Percentiles rank a stretch among this genome's conserved stretches.
Conservation (phyloP, 225 moss, liverwort and hornwort species). For the Polytrichum commune region DNA sequence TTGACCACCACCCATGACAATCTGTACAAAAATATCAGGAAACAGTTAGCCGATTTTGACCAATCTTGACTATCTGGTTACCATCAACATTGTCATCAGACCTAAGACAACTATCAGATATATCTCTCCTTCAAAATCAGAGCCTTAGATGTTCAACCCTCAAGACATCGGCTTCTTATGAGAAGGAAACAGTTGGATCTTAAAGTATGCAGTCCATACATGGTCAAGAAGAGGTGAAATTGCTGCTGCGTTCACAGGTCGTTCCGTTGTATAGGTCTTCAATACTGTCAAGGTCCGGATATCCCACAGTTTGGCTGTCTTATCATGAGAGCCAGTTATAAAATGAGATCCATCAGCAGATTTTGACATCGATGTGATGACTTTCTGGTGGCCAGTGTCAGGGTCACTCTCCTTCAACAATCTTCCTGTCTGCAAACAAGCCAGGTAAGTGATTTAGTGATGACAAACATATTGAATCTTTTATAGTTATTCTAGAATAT, state of each 20-base stretch:
- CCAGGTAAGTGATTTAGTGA: not conserved
- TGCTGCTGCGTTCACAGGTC: constrained; percentile 91
- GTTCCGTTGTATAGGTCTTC: constrained; percentile 81
- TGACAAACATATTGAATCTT: not conserved
- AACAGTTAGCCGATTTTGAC: not conserved
- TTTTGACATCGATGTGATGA: constrained; percentile 65
- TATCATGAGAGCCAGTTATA: constrained; percentile 88
- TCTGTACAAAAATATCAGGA: constrained; percentile 26
- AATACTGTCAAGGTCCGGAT: constrained; percentile 74
- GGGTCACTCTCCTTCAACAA: constrained; percentile 85
- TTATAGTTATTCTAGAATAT: too few species aligned
- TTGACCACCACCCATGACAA: constrained; percentile 97
- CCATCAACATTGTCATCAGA: too few species aligned
- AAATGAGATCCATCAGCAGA: constrained; percentile 89
- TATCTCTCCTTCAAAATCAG: too few species aligned
- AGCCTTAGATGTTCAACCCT: too few species aligned
- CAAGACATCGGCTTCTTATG: not conserved
- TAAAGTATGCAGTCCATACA: constrained; percentile 24
- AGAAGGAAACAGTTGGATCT: not conserved
- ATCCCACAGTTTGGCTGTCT: constrained; percentile 92
- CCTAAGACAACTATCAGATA: too few species aligned
- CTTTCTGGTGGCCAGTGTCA: constrained; percentile 79
- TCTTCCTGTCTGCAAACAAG: constrained; percentile 60
- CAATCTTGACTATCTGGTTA: not conserved
- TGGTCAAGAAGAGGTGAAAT: constrained; percentile 82